Conservation (phyloP, 768 basidiomycete genomes). For the Pleurotus pulmonarius region DNA sequence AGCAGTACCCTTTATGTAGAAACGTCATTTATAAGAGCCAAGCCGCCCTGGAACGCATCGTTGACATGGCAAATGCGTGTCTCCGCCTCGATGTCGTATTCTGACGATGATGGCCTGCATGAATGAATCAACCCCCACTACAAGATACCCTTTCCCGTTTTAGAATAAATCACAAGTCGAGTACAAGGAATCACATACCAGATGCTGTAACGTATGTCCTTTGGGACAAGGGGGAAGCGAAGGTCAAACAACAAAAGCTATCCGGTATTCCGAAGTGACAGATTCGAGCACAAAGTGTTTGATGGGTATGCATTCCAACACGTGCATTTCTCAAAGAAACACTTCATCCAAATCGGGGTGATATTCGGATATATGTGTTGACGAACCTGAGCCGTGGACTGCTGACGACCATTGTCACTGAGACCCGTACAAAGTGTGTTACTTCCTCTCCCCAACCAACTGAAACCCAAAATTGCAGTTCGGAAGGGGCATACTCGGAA, state of each 20-base stretch:
- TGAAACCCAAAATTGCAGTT: no score
- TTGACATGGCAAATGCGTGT: conserved; percentile 7
- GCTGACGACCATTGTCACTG: no score
- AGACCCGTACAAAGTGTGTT: no score
- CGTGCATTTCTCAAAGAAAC: no score
- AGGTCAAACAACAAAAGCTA: background rate
- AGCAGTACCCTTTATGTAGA: background rate
- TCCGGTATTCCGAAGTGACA: background rate
- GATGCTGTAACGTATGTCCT: background rate
- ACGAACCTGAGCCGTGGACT: no score
- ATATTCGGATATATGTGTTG: no score
- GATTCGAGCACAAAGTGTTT: background rate
- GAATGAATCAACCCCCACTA: conserved; percentile 7
- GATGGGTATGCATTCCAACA: no score
- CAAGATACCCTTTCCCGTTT: conserved; percentile 6
- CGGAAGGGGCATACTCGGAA: no score
- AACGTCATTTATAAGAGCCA: background rate
- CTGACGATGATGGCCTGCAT: conserved; percentile 7
- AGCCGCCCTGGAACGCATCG: conserved; percentile 2
- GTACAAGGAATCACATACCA: conserved; percentile 5
- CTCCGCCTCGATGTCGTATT: conserved; percentile 6
- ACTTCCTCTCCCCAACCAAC: no score
- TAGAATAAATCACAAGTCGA: conserved; percentile 4
- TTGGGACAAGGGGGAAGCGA: background rate
- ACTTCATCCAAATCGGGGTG: no score